A percentile compares a stretch with the other conserved stretches of the same genome.
Evolutionary conservation across 192 early-diverging fungal genomes (phyloP).

Genomic region (Backusella parvicylindrica): DNA sequence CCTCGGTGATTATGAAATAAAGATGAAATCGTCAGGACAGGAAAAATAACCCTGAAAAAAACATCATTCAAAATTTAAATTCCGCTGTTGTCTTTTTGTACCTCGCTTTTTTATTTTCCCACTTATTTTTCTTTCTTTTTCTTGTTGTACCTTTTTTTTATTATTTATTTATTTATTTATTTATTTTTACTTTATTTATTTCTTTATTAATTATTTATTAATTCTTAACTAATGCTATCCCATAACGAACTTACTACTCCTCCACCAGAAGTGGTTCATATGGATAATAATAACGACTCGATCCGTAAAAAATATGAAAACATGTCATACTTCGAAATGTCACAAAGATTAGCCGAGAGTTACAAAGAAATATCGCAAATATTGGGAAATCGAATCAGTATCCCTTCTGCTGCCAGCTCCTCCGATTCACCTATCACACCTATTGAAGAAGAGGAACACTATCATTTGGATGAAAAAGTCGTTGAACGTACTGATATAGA

Average conservation of each 20-base stretch:
- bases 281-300: slow-evolving; percentile 1
- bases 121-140: background rate
- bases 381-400: slow-evolving; percentile 10
- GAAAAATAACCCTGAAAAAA: slow-evolving; percentile 1
- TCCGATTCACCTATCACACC: background rate
- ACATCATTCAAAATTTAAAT: background rate
- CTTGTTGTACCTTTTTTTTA: background rate
- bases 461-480: slow-evolving; percentile 1
- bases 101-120: background rate
- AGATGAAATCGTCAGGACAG: background rate
- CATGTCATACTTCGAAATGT: slow-evolving; percentile 35
- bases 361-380: slow-evolving; percentile 28
- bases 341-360: slow-evolving; percentile 28
- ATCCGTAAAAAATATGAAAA: slow-evolving; percentile 33
- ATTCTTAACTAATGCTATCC: background rate
- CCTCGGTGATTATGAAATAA: background rate
- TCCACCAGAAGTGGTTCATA: background rate
- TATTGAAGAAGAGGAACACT: background rate
- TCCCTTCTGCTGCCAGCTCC: slow-evolving; percentile 3
- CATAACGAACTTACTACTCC: background rate
- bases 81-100: background rate
- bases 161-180: background rate
- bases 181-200: background rate
- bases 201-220: background rate
- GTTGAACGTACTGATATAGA: slow-evolving; percentile 6